These are phyloP conservation scores for Leccinum pellstonianum DNA, from an alignment of 768 basidiomycete genomes.

Conservation along the genomic window DNA sequence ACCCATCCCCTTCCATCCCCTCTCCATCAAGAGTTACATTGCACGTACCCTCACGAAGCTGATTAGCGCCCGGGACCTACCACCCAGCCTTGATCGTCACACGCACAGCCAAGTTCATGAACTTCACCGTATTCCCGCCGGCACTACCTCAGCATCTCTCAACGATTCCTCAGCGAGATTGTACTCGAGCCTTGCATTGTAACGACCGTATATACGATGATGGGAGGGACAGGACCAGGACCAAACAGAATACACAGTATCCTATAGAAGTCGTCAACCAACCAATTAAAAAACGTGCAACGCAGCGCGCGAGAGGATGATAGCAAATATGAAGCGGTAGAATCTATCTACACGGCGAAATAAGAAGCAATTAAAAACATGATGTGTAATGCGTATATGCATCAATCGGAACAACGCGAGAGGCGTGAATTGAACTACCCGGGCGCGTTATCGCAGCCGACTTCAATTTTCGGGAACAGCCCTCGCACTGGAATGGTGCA, in stretches of 20 bases:
- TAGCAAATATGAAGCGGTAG: not conserved
- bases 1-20: not conserved
- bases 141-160: not conserved
- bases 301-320: not conserved
- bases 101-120: not conserved
- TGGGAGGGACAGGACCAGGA: not conserved
- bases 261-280: not conserved
- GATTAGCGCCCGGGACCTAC: not conserved
- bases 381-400: not conserved
- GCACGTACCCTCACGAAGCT: not conserved
- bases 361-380: not conserved
- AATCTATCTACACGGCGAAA: not conserved
- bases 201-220: not conserved
- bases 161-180: not conserved
- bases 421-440: not conserved
- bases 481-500: not conserved
- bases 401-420: not conserved
- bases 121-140: not conserved
- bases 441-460: not conserved
- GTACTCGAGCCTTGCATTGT: not conserved
- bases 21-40: not conserved
- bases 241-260: not conserved
- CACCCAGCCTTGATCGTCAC: not conserved
- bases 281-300: not conserved
- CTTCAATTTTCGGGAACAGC: not conserved